Evolutionary conservation across 192 early-diverging fungal species (phyloP).

Genomic region (Entomortierella beljakovae): DNA sequence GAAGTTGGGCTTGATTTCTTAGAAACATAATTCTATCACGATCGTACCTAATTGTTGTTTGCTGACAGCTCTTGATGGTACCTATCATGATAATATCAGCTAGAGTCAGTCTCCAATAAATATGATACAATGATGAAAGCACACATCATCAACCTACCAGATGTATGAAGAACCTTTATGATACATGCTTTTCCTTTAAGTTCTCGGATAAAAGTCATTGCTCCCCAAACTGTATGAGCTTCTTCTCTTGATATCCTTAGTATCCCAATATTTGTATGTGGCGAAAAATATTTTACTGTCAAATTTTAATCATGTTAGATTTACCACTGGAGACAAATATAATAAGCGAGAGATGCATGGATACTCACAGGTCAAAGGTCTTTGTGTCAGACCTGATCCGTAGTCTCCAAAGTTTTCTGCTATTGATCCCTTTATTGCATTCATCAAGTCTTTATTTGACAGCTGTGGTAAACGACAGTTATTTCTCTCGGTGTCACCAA

Average conservation of each 20-base stretch:
- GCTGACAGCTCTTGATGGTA: conserved; percentile 55
- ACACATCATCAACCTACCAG: conserved; percentile 35
- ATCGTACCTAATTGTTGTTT: conserved; percentile 57
- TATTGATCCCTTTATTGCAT: conserved; percentile 54
- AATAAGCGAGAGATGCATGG: neutral
- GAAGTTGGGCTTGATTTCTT: conserved; percentile 37
- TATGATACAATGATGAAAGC: neutral
- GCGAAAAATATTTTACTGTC: conserved; percentile 63
- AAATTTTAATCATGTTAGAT: neutral
- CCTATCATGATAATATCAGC: too few species aligned
- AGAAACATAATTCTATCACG: conserved; percentile 52
- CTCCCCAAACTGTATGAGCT: conserved; percentile 56
- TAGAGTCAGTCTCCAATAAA: too few species aligned
- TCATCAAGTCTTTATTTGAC: conserved; percentile 41
- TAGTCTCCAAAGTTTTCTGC: conserved; percentile 62
- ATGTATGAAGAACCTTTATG: conserved; percentile 56
- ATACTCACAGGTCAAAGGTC: conserved; percentile 51
- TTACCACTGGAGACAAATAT: neutral
- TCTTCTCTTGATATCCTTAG: conserved; percentile 59
- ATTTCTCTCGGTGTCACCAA: conserved; percentile 51
- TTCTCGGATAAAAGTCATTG: conserved; percentile 59
- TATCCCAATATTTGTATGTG: conserved; percentile 59
- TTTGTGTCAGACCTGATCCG: conserved; percentile 48
- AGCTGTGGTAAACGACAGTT: conserved; percentile 43
- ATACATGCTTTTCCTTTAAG: conserved; percentile 53